Percentiles rank a stretch among this genome's conserved stretches.
Conservation (phyloP, 2,329 filamentous ascomycete species). For the Cladophialophora psammophila region DNA sequence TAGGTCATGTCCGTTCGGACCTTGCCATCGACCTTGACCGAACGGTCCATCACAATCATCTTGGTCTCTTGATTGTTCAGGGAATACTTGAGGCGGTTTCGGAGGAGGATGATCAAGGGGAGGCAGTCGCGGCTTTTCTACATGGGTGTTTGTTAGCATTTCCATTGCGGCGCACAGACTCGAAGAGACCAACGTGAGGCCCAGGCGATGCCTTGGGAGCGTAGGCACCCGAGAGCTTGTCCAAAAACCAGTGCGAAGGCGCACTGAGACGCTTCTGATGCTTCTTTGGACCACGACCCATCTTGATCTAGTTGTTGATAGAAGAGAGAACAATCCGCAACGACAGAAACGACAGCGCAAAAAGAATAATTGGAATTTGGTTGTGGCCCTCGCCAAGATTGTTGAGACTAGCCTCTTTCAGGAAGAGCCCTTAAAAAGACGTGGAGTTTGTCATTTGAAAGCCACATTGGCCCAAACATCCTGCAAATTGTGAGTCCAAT, state of each 20-base stretch:
- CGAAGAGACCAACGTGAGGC: conserved; percentile 60
- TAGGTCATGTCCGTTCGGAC: conserved; percentile 98
- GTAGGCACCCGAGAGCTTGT: conserved; percentile 96
- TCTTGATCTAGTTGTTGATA: conserved; percentile 48
- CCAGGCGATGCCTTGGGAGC: conserved; percentile 74
- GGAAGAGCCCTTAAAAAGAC: not conserved
- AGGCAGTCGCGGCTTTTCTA: conserved; percentile 96
- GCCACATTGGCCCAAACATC: not conserved
- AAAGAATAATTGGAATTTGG: conserved; percentile 8
- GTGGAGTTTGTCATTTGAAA: conserved; percentile 25
- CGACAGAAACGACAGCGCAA: not conserved
- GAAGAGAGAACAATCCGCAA: conserved; percentile 11
- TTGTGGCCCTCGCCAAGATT: conserved; percentile 24
- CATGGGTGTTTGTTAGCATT: conserved; percentile 64
- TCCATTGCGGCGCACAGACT: not conserved
- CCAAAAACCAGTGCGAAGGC: conserved; percentile 99
- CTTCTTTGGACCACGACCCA: conserved; percentile 79
- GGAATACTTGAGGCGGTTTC: conserved; percentile 94
- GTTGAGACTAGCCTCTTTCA: not conserved
- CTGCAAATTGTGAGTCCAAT: too few species aligned
- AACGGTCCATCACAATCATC: conserved; percentile 98
- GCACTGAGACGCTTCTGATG: conserved; percentile 99
- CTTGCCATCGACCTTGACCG: conserved; percentile 99
- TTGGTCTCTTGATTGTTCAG: conserved; percentile 98
- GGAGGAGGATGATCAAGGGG: conserved; percentile 98